phyloP scores from a whole-genome alignment of 2,329 filamentous ascomycete species.

The Xylariaceae sp. region DNA sequence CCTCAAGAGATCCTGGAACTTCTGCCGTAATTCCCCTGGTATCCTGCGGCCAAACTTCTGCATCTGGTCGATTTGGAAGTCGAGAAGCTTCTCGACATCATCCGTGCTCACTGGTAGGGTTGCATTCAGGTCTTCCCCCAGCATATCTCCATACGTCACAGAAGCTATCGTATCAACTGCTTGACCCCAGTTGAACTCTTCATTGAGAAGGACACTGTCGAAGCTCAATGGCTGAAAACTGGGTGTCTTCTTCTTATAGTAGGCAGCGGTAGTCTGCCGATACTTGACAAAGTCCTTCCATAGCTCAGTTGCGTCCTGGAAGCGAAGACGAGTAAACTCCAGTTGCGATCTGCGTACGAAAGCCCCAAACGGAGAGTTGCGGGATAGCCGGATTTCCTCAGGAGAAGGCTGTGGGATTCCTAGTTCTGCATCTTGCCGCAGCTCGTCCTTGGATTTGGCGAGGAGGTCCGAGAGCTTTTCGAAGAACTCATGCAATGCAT shows the following conservation, averaged over 20 bases:
- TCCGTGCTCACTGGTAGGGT: slow-evolving; percentile 61
- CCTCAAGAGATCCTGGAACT: slow-evolving; percentile 63
- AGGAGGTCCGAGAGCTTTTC: slow-evolving; percentile 53
- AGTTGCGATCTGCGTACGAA: slow-evolving; percentile 73
- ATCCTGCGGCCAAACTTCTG: slow-evolving; percentile 78
- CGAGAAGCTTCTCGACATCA: slow-evolving; percentile 73
- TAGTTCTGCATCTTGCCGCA: slow-evolving; percentile 49
- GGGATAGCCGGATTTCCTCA: slow-evolving; percentile 57
- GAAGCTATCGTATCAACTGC: slow-evolving; percentile 42
- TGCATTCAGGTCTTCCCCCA: slow-evolving; percentile 38
- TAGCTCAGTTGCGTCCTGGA: slow-evolving; percentile 69
- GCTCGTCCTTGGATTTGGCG: slow-evolving; percentile 56
- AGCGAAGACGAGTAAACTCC: slow-evolving; percentile 75
- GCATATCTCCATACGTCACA: slow-evolving; percentile 49
- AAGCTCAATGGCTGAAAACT: slow-evolving; percentile 53
- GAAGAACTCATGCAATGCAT: slow-evolving; percentile 76
- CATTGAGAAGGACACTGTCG: slow-evolving; percentile 49
- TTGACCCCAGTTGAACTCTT: slow-evolving; percentile 48
- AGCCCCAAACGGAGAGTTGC: slow-evolving; percentile 72
- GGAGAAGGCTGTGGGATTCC: slow-evolving; percentile 44
- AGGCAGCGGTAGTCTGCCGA: slow-evolving; percentile 65
- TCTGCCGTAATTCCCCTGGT: slow-evolving; percentile 65
- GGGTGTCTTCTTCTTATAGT: slow-evolving; percentile 59
- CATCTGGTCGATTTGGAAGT: slow-evolving; percentile 83
- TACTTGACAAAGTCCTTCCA: slow-evolving; percentile 83